A percentile compares a stretch with the other conserved stretches of the same genome.
These are phyloP conservation scores for Gaultheria prostrata DNA, from an alignment of 148 eudicot species.

Conservation along the genomic window DNA sequence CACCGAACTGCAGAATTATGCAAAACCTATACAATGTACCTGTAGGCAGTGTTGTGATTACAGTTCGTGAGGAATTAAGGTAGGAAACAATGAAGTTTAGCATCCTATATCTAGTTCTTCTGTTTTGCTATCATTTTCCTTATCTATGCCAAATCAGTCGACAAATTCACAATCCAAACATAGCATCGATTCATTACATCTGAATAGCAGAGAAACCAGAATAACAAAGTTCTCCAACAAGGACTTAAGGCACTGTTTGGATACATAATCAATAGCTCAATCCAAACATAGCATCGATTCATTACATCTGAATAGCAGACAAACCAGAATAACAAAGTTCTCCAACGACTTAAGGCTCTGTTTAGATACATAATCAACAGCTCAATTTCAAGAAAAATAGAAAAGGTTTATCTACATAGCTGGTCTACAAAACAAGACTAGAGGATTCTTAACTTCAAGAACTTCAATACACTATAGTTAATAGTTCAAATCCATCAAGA, in stretches of 20 bases:
- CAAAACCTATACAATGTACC: neutral
- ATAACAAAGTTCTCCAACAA: neutral
- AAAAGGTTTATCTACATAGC: neutral
- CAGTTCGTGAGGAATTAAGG: neutral
- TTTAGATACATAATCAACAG: neutral
- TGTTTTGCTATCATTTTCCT: neutral
- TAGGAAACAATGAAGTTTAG: neutral
- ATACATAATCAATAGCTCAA: neutral
- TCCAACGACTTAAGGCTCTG: neutral
- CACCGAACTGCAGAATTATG: neutral
- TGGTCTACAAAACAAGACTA: neutral
- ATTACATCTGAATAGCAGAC: neutral
- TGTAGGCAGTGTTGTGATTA: neutral
- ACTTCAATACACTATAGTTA: neutral
- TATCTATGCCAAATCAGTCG: neutral
- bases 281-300: neutral
- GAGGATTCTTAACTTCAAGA: neutral
- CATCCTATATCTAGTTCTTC: neutral
- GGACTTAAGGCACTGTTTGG: neutral
- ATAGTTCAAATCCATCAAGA: neutral
- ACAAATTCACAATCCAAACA: neutral
- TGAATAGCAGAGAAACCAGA: neutral
- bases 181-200: neutral
- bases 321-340: neutral
- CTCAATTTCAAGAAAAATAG: neutral